Base-by-base conservation (phyloP, 768 basidiomycete genomes). In the Pleurotus eryngii region DNA sequence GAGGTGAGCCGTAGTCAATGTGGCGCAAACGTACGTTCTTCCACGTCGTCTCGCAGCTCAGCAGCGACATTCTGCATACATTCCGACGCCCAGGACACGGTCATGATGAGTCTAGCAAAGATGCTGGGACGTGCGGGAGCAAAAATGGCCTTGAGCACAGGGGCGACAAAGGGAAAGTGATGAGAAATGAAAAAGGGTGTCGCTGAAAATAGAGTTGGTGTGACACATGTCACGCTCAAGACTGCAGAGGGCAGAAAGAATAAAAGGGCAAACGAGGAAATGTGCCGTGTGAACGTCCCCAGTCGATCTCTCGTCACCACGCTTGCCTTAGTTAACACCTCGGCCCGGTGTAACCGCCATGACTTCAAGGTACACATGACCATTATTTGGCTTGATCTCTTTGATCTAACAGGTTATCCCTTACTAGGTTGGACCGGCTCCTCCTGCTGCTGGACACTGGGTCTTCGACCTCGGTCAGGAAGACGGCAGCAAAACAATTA, bases 401-500 rank as follows among this genome's bases (percentile, higher is more conserved):
- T 42, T 15, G 59, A 46, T 37, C 18, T 17, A 46, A 46, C 46
- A 47, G 9, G 45, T 42, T 60, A 57, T 48, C 57, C 54, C 7
- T 54, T 54, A 55, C 4, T 65, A 96, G 95, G 78, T 86, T 98
- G 78, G 97, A 98, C 82, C 88, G 97, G 72, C 89, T 99, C 76
- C 87, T 99, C 70, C 82, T 92, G 65, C 82, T 99, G 46, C 84
- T 99, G 60, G 95, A 98, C 71, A 95, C 94, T 38, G 97, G 97
- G 46, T 95, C 96, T 11, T 94, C 94, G 3, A 73, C 82, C 42
- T 89, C 90, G 49, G 89, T 99, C 62, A 84, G 95, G 68, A 86
- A 86, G 60, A 97, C 97, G n/a, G 96, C 97, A 0, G 95, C 95
- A 4, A 95, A 93, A 66, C 97, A 99, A 70, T 80, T 99, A 46